Evolutionary conservation across 176 grass and related monocot species (phyloP).

Genomic region (Triticum turgidum): DNA sequence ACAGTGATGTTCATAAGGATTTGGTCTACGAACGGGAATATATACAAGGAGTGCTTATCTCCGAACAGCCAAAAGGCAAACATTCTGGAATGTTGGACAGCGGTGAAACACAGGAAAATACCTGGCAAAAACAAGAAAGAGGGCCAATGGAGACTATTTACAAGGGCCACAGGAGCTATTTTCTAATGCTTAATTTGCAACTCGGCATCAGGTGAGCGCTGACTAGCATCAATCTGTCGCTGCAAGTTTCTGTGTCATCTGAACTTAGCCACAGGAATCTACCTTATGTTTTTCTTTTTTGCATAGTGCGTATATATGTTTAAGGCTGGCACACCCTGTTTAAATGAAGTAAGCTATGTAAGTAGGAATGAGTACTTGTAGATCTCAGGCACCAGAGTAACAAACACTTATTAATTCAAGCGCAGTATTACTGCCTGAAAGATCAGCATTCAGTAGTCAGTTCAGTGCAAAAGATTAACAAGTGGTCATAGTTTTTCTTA

Average conservation of each 20-base stretch:
- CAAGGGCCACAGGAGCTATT: slow-evolving; percentile 96
- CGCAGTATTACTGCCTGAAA: slow-evolving; percentile 9
- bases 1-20: slow-evolving; percentile 42
- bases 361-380: background rate
- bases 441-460: slow-evolving; percentile 11
- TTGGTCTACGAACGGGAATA: slow-evolving; percentile 83
- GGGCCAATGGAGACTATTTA: slow-evolving; percentile 90
- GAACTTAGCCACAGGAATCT: background rate
- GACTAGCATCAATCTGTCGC: background rate
- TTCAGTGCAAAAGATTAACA: background rate
- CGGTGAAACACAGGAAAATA: slow-evolving; percentile 48
- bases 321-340: background rate
- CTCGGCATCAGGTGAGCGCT: slow-evolving; percentile 83
- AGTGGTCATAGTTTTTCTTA: background rate
- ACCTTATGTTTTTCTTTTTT: background rate
- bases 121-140: slow-evolving; percentile 50
- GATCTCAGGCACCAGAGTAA: background rate
- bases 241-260: background rate
- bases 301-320: slow-evolving; percentile 1
- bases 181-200: slow-evolving; percentile 95
- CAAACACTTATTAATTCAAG: background rate
- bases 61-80: slow-evolving; percentile 57
- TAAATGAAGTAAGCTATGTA: slow-evolving; percentile 6
- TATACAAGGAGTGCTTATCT: slow-evolving; percentile 87
- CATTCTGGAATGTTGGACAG: slow-evolving; percentile 49